phyloP scores from a whole-genome alignment of 1,139 yeast species.

The Yamadazyma spencermartinsiae region DNA sequence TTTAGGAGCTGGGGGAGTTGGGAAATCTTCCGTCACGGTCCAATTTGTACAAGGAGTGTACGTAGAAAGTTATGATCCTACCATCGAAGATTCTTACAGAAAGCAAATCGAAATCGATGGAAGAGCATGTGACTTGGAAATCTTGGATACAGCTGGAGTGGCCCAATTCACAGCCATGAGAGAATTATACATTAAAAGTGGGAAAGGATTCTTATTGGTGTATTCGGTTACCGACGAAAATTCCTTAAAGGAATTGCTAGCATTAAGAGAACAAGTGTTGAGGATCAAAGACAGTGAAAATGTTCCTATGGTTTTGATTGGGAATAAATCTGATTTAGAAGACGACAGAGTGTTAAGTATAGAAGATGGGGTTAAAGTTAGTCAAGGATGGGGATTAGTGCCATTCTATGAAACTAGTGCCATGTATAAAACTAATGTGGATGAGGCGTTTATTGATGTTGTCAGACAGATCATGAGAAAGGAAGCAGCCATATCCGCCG shows the following conservation, averaged over 20 bases:
- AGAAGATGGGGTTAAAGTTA: conserved; percentile 80
- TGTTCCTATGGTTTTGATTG: conserved; percentile 86
- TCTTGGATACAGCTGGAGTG: conserved; percentile 53
- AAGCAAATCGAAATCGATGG: conserved; percentile 92
- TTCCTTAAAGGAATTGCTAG: conserved; percentile 77
- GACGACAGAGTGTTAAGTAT: conserved; percentile 74
- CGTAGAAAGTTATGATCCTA: conserved; percentile 52
- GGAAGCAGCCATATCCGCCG: conserved; percentile 55
- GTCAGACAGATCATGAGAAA: conserved; percentile 86
- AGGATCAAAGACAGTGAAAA: conserved; percentile 79
- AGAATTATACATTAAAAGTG: conserved; percentile 78
- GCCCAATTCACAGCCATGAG: conserved; percentile 59
- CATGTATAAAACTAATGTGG: conserved; percentile 84
- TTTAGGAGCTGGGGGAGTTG: conserved; percentile 55
- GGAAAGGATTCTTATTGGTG: conserved; percentile 83
- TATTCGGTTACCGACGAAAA: conserved; percentile 88
- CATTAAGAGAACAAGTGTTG: conserved; percentile 83
- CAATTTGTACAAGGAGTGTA: conserved; percentile 54
- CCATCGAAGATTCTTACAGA: conserved; percentile 74
- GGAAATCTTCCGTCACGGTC: conserved; percentile 52
- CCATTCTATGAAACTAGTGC: conserved; percentile 96
- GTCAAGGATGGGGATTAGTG: conserved; percentile 83
- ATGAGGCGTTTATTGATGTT: conserved; percentile 84
- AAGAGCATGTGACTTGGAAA: conserved; percentile 81
- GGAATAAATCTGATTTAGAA: conserved; percentile 82